Base-by-base conservation (phyloP, 441 rosid genomes). In the Dalechampia spathulata region DNA sequence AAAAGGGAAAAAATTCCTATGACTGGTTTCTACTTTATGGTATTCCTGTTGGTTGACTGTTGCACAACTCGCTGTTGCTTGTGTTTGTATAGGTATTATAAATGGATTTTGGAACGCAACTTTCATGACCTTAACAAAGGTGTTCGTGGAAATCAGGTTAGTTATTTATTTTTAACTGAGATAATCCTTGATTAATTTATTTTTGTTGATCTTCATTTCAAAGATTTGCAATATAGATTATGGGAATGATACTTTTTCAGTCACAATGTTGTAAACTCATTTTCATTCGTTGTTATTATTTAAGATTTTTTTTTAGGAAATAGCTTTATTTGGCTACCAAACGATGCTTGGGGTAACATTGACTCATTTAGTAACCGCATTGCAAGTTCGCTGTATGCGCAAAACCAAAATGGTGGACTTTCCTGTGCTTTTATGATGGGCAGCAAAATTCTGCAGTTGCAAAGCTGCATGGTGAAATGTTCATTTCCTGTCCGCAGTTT, bases 61-160 rank as follows among this genome's bases (percentile, higher is more conserved):
- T 23, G 1, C 37, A 15, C 41, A 36, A 40, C 13, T 25, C 40
- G 10, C 30, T 53, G 32, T 48, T 57, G 27, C 48, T 71, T 63
- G 52, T 28, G 40, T 71, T 49, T 23, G 32, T 55, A 37, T 73
- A 95, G 99, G 80, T 95, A 95, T 72, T 95, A 95, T 71, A 95
- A 88, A 79, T 95, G 99, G 99, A 95, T 95, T 71, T 65, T 95
- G 59, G 99, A 95, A 72, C 92, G 98, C 78, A 95, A 95, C 69
- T 95, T 95, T 70, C 98, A 88, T 63, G 99, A 95, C 68, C 76
- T 95, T 72, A 95, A 95, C 74, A 95, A 88, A 73, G 99, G 99
- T 66, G 99, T 95, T 62, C 99, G 99, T 60, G 98, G 99, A 41
- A 91, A 91, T 78, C 98, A 95, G 98, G 99, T 86, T 60, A 60